These are phyloP conservation scores for Seiridium cupressi DNA, from an alignment of 2,329 filamentous ascomycete species.

Conservation along the genomic window DNA sequence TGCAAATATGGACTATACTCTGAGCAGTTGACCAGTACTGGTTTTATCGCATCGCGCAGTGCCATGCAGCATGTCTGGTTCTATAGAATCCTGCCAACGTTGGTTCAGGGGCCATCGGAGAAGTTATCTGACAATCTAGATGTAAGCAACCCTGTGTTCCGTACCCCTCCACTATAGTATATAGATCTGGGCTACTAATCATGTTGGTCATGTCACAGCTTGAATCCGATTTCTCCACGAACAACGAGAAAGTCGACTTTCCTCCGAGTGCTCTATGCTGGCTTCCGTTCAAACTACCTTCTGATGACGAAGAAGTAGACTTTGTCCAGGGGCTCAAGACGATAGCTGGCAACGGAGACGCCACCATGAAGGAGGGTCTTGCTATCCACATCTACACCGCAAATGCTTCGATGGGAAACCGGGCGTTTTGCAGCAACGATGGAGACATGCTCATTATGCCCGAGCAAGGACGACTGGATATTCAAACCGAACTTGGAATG, in stretches of 20 bases:
- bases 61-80: slow-evolving; percentile 26
- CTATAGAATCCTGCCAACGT: slow-evolving; percentile 27
- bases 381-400: slow-evolving; percentile 47
- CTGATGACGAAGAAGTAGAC: slow-evolving; percentile 32
- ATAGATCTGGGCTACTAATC: not conserved
- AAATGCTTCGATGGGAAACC: slow-evolving; percentile 42
- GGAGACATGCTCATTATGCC: slow-evolving; percentile 65
- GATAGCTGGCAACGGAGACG: slow-evolving; percentile 47
- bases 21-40: slow-evolving; percentile 26
- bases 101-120: slow-evolving; percentile 16
- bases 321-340: slow-evolving; percentile 48
- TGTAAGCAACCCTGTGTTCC: not conserved
- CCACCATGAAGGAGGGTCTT: slow-evolving; percentile 47
- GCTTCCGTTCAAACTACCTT: slow-evolving; percentile 31
- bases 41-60: slow-evolving; percentile 22
- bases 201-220: slow-evolving; percentile 10
- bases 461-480: slow-evolving; percentile 61
- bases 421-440: slow-evolving; percentile 53
- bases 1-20: slow-evolving; percentile 26
- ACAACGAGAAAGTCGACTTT: slow-evolving; percentile 36
- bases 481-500: slow-evolving; percentile 62
- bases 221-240: slow-evolving; percentile 34
- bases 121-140: slow-evolving; percentile 12
- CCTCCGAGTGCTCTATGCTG: slow-evolving; percentile 39
- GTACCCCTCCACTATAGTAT: not conserved